These are phyloP conservation scores for Beauveria rudraprayagi DNA, from an alignment of 2,329 filamentous ascomycete species.

Conservation along the genomic window DNA sequence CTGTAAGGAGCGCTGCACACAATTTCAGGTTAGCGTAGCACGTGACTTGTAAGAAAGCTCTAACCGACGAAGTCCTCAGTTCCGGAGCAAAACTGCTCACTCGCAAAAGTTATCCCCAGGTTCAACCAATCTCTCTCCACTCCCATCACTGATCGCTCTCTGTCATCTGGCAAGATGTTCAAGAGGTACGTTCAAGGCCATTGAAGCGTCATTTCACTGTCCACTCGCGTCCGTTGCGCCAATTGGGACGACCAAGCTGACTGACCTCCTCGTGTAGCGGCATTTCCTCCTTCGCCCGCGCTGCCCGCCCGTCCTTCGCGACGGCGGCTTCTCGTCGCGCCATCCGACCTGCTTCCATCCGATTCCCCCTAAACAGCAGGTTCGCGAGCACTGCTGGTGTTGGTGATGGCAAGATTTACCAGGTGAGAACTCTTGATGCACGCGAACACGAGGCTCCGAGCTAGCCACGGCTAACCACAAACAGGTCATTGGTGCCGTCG, in stretches of 20 bases:
- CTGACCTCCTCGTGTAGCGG: conserved; percentile 41
- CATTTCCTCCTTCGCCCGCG: conserved; percentile 57
- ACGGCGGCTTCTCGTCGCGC: conserved; percentile 49
- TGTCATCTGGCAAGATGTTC: conserved; percentile 70
- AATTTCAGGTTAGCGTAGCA: conserved; percentile 19
- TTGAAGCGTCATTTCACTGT: conserved; percentile 21
- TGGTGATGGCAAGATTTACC: conserved; percentile 61
- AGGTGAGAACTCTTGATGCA: conserved; percentile 37
- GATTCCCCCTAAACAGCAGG: conserved; percentile 48
- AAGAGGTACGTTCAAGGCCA: conserved; percentile 58
- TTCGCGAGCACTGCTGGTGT: conserved; percentile 51
- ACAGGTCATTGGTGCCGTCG: conserved; percentile 96
- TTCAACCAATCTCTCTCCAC: conserved; percentile 48
- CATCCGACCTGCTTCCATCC: conserved; percentile 47
- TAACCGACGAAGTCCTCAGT: conserved; percentile 34
- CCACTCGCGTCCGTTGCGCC: conserved; percentile 18
- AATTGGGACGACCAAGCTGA: conserved; percentile 34
- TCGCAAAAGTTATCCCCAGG: conserved; percentile 41
- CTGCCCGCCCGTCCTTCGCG: conserved; percentile 53
- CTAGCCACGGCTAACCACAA: conserved; percentile 40
- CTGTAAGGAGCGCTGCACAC: conserved; percentile 10
- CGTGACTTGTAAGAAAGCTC: conserved; percentile 35
- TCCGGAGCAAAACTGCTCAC: conserved; percentile 42
- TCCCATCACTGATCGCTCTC: conserved; percentile 54
- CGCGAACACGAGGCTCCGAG: conserved; percentile 10